A percentile compares a stretch with the other conserved stretches of the same genome.
Evolutionary conservation across 2,329 filamentous ascomycete genomes (phyloP).

Genomic region (Penicillium occitanis): DNA sequence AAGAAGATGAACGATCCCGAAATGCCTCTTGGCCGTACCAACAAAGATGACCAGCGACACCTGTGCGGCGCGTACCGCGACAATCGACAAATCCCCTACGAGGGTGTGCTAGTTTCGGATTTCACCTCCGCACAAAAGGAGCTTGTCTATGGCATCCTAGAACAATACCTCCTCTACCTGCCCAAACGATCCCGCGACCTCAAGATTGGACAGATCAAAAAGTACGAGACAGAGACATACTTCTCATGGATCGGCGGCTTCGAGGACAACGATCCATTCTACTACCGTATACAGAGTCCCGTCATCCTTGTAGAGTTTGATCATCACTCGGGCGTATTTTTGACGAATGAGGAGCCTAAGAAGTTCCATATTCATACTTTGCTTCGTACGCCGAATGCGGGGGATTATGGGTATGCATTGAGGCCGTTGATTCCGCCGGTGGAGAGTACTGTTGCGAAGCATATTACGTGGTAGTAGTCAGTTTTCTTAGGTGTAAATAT

Average conservation of each 20-base stretch:
- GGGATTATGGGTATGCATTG: conserved; percentile 68
- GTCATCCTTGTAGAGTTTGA: conserved; percentile 76
- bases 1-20: conserved; percentile 60
- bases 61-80: conserved; percentile 76
- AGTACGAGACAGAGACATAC: conserved; percentile 67
- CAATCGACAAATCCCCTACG: conserved; percentile 72
- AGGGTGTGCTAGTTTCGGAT: conserved; percentile 61
- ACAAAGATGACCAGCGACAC: conserved; percentile 76
- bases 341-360: conserved; percentile 69
- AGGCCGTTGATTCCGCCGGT: conserved; percentile 37
- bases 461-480: conserved; percentile 32
- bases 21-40: conserved; percentile 67
- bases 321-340: conserved; percentile 75
- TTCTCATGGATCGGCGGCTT: conserved; percentile 75
- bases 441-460: conserved; percentile 39
- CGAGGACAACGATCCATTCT: conserved; percentile 68
- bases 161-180: conserved; percentile 68
- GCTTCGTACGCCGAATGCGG: conserved; percentile 68
- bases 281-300: conserved; percentile 74
- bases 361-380: conserved; percentile 80
- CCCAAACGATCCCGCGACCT: conserved; percentile 44
- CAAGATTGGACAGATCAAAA: conserved; percentile 56
- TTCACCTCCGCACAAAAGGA: conserved; percentile 49
- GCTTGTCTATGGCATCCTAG: conserved; percentile 59
- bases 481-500: neutral